These are phyloP conservation scores for Fusarium denticulatum DNA, from an alignment of 2,329 filamentous ascomycete species.

Conservation along the genomic window DNA sequence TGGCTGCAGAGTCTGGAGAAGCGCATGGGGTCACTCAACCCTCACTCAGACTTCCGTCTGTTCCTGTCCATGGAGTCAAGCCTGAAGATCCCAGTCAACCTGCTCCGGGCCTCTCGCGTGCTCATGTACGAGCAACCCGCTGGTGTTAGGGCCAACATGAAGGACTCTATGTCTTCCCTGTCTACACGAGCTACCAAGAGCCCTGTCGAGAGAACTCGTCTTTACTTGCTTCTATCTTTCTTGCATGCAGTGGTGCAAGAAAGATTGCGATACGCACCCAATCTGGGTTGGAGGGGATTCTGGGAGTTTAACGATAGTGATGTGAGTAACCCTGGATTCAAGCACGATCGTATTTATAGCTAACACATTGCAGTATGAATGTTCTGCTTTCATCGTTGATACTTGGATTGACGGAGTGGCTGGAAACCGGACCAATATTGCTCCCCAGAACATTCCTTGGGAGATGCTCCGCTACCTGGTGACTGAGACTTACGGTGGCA, in stretches of 20 bases:
- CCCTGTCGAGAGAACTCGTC: slow-evolving; percentile 87
- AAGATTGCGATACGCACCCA: slow-evolving; percentile 91
- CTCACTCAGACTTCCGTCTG: slow-evolving; percentile 89
- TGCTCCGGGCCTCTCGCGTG: slow-evolving; percentile 91
- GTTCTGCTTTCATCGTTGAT: slow-evolving; percentile 94
- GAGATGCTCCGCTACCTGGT: slow-evolving; percentile 92
- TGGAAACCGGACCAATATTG: slow-evolving; percentile 88
- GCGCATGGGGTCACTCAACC: slow-evolving; percentile 93
- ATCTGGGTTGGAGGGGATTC: slow-evolving; percentile 96
- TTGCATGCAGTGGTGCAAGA: slow-evolving; percentile 96
- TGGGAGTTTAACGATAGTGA: slow-evolving; percentile 99
- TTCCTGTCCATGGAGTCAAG: slow-evolving; percentile 99
- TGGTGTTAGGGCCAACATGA: slow-evolving; percentile 97
- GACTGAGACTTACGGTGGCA: slow-evolving; percentile 95
- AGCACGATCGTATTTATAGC: neutral
- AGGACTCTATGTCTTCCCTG: slow-evolving; percentile 89
- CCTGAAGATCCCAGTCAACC: slow-evolving; percentile 94
- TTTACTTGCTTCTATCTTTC: slow-evolving; percentile 93
- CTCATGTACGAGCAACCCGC: slow-evolving; percentile 99
- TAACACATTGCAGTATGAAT: slow-evolving; percentile 78
- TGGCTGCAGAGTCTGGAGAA: slow-evolving; percentile 99
- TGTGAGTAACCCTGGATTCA: slow-evolving; percentile 67
- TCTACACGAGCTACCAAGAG: slow-evolving; percentile 79
- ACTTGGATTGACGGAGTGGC: slow-evolving; percentile 89
- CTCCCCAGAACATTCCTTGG: slow-evolving; percentile 94